Conservation (phyloP, 108 stramenopile genomes). For the Halocafeteria seosinensis region DNA sequence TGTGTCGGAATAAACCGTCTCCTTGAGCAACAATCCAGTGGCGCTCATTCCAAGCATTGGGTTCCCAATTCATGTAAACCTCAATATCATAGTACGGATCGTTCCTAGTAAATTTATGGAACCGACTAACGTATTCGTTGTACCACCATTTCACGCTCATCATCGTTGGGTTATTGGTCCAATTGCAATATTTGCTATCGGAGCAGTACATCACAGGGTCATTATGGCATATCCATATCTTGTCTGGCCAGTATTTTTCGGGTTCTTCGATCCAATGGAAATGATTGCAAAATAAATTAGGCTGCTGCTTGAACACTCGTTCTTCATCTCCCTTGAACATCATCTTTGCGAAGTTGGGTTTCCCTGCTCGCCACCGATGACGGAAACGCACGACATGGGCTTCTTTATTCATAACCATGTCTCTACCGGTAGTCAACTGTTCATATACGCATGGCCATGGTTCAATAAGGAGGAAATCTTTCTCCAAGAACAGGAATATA, state of each 20-base stretch:
- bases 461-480: neutral
- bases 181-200: neutral
- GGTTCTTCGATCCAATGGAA: neutral
- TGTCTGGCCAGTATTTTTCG: neutral
- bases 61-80: constrained; percentile 6
- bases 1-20: constrained; percentile 2
- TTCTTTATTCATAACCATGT: neutral
- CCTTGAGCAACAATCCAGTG: neutral
- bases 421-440: neutral
- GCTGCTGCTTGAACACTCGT: neutral
- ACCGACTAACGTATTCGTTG: neutral
- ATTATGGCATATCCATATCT: neutral
- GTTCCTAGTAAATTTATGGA: neutral
- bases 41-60: neutral
- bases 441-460: neutral
- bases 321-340: neutral
- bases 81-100: neutral
- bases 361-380: neutral
- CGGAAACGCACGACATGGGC: neutral
- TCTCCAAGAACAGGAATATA: constrained; percentile 1
- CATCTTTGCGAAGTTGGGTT: neutral
- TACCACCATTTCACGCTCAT: neutral
- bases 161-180: constrained; percentile 1
- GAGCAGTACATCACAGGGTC: neutral
- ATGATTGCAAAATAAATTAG: neutral